Conservation (phyloP, 1,284 basidiomycete genomes). For the Inonotus obliquus region DNA sequence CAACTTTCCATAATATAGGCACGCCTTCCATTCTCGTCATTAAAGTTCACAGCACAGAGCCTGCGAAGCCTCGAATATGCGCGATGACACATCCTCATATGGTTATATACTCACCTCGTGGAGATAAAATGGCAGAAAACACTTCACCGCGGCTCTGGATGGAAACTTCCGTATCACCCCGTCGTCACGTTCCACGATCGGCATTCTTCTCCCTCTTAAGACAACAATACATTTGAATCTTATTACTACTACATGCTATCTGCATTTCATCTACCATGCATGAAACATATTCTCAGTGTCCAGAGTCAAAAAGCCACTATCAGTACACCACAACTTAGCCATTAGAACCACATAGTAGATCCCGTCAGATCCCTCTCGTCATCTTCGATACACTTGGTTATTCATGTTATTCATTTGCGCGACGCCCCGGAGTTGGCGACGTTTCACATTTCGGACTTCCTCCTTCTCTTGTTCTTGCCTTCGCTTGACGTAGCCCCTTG, state of each 20-base stretch:
- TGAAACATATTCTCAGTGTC: slow-evolving; percentile 7
- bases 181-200: neutral
- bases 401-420: neutral
- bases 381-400: neutral
- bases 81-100: neutral
- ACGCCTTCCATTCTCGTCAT: neutral
- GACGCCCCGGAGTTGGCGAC: neutral
- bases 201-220: neutral
- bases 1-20: too few species aligned
- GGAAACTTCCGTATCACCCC: too few species aligned
- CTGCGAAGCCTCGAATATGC: neutral
- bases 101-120: neutral
- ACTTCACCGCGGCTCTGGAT: neutral
- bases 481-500: neutral
- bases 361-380: slow-evolving; percentile 8
- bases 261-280: neutral
- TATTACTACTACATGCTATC: neutral
- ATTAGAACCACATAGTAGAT: neutral
- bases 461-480: neutral
- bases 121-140: neutral
- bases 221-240: neutral
- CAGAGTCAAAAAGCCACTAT: slow-evolving; percentile 1
- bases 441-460: neutral
- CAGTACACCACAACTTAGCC: neutral
- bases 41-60: neutral